phyloP scores from a whole-genome alignment of 768 basidiomycete genomes.

The Dentipellis sp. region DNA sequence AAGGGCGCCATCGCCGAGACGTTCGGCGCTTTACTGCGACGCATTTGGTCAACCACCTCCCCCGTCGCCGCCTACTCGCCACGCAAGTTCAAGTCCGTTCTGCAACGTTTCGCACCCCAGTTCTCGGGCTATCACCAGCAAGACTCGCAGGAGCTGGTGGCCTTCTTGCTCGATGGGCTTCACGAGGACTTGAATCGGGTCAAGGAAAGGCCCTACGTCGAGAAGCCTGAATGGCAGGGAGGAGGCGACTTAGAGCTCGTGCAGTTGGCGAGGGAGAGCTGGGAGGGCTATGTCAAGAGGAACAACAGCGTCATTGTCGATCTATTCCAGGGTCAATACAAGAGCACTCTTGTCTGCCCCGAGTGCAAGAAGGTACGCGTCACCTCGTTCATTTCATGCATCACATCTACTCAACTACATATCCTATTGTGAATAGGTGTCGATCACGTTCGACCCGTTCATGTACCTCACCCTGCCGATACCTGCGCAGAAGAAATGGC shows the following conservation, averaged over 20 bases:
- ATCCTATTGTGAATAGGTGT: constrained; percentile 48
- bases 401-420: neutral
- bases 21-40: constrained; percentile 76
- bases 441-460: constrained; percentile 98
- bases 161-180: constrained; percentile 77
- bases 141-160: constrained; percentile 95
- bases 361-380: constrained; percentile 77
- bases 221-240: constrained; percentile 97
- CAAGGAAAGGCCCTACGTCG: constrained; percentile 89
- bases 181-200: constrained; percentile 42
- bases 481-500: constrained; percentile 85
- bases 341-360: constrained; percentile 91
- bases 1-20: constrained; percentile 92
- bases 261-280: constrained; percentile 73
- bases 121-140: constrained; percentile 98
- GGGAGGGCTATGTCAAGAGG: constrained; percentile 94
- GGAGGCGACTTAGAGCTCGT: constrained; percentile 70
- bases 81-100: constrained; percentile 85
- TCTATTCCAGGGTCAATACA: constrained; percentile 95
- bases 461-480: constrained; percentile 98
- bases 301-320: constrained; percentile 99
- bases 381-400: neutral
- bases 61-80: constrained; percentile 70
- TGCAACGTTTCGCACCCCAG: constrained; percentile 90
- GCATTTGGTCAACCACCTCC: constrained; percentile 63